These are phyloP conservation scores for Penicillium egyptiacum DNA, from an alignment of 495 filamentous ascomycete genomes.

Conservation along the genomic window DNA sequence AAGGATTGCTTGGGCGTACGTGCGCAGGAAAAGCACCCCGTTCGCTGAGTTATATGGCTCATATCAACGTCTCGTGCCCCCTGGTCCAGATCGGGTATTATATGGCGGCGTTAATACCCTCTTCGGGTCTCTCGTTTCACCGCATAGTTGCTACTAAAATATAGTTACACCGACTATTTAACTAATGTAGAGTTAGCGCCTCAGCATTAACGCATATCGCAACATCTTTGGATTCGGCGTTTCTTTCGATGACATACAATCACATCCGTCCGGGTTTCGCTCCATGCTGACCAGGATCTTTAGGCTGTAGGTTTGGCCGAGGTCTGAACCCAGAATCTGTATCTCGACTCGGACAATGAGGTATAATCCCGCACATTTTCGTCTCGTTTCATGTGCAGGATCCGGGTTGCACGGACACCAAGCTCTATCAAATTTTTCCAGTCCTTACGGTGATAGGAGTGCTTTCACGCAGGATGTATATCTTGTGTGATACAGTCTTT, in stretches of 20 bases:
- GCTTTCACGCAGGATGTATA: neutral
- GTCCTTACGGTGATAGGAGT: neutral
- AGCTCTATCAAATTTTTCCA: neutral
- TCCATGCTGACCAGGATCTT: too few relatives aligned
- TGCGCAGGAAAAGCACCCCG: neutral
- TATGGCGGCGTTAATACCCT: slow-evolving; percentile 3
- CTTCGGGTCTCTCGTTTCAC: neutral
- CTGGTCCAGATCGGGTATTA: neutral
- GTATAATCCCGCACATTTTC: too few relatives aligned
- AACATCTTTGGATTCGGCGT: neutral
- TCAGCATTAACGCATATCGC: neutral
- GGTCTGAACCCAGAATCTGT: too few relatives aligned
- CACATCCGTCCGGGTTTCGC: neutral
- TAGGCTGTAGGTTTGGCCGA: too few relatives aligned
- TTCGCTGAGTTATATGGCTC: slow-evolving; percentile 12
- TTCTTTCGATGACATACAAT: neutral
- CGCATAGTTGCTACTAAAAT: neutral
- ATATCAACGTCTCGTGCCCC: neutral
- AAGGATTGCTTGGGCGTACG: neutral
- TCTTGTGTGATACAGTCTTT: neutral
- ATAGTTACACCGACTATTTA: neutral
- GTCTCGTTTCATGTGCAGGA: too few relatives aligned
- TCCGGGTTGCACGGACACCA: neutral
- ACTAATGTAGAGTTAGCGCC: neutral
- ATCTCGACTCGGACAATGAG: too few relatives aligned